Evolutionary conservation across 345 rosid species (phyloP), one percentile per base, ranked within the genome.

Genomic region (Dovyalis caffra): DNA sequence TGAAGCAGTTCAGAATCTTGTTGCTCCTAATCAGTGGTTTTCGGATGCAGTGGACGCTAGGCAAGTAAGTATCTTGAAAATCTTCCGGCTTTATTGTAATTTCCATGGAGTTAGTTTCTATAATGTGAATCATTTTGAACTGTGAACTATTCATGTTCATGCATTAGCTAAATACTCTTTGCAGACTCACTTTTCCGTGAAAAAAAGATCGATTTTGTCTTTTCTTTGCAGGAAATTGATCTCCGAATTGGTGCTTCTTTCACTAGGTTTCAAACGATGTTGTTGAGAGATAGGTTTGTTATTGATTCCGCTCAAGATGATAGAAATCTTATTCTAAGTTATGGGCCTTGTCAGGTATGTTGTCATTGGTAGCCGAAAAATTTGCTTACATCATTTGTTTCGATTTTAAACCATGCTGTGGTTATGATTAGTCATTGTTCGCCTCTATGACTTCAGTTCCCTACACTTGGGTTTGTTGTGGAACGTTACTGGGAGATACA

Each of bases 41-140:
- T 86, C 98, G 32, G 90, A 91, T 81, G 99, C 98, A 7, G 99
- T 95, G 75, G 99, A 95, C 79, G 98, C 98, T 84, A 89, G 99
- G 80, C 99, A 95, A 83, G 99, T 93, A 78, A 86, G 93, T 85
- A 31, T 49, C 34, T 71, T 9, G 20, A 66, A 10, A 66, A 21
- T 58, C 29, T 71, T 56, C 47, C 8, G 37, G 37, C 60, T 28
- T 29, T 73, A 15, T 64, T 21, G 33, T 74, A 57, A 58, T 60
- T 47, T 26, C 45, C 56, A 1, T 37, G 28, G 15, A 76, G 32
- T 69, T 49, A 28, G 71, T 76, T 65, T 71, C 8, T 61, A 9
- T 33, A 61, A 71, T 43, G 49, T 18, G 18, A 18, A 18, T 18
- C 49, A 43, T 43, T 18, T 14, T 43, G 18, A 11, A 5, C 15